Conservation (phyloP, 2,329 filamentous ascomycete genomes). For the Alternaria alternata region DNA sequence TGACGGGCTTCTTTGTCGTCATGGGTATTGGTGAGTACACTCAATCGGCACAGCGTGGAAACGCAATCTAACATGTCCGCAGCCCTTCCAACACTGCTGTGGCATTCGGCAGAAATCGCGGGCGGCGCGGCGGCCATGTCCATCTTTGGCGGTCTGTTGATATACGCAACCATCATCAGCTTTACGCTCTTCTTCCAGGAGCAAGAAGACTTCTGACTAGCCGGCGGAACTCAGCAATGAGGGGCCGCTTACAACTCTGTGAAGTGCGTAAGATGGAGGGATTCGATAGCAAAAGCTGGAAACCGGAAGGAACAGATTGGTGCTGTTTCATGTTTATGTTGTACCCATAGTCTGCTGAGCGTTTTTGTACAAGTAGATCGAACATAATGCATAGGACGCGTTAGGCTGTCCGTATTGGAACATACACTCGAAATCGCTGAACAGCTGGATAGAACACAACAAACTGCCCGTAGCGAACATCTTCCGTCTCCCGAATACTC, state of each 20-base stretch:
- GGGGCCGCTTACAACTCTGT: slow-evolving; percentile 5
- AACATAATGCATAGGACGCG: slow-evolving; percentile 19
- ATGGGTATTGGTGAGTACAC: slow-evolving; percentile 89
- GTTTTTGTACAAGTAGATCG: slow-evolving; percentile 37
- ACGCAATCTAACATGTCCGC: slow-evolving; percentile 24
- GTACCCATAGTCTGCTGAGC: slow-evolving; percentile 30
- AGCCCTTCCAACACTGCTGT: slow-evolving; percentile 89
- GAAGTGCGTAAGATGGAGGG: neutral
- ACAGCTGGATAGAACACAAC: neutral
- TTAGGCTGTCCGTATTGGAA: neutral
- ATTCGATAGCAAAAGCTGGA: neutral
- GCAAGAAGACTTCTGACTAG: slow-evolving; percentile 85
- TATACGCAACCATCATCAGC: slow-evolving; percentile 97
- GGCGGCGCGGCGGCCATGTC: slow-evolving; percentile 94
- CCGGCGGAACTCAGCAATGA: slow-evolving; percentile 36
- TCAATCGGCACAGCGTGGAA: too few species aligned
- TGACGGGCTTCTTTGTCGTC: slow-evolving; percentile 93
- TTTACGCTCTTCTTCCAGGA: slow-evolving; percentile 99
- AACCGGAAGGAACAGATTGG: neutral
- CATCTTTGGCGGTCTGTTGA: slow-evolving; percentile 87
- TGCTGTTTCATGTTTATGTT: slow-evolving; percentile 14
- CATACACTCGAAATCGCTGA: neutral
- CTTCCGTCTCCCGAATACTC: slow-evolving; percentile 2
- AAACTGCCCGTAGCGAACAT: neutral
- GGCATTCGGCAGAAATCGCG: slow-evolving; percentile 84